Percentiles rank a stretch among this genome's conserved stretches.
Conservation (phyloP, 305 asterid genomes). For the Solanum hybrid region DNA sequence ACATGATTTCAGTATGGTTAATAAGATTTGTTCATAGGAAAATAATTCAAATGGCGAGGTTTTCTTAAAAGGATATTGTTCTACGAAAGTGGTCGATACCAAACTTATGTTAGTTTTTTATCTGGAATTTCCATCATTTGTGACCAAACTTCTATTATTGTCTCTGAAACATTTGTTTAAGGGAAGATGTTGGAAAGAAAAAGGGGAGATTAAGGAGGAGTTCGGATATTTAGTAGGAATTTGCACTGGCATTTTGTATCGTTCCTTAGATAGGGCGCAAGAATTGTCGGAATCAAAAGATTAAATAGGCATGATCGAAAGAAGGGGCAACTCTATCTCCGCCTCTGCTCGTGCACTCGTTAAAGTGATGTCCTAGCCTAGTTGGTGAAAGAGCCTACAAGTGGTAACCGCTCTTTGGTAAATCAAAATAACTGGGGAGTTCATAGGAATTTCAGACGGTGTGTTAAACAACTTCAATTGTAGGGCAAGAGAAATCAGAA, state of each 20-base stretch:
- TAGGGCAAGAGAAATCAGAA: background rate
- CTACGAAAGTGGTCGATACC: background rate
- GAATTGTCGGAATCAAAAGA: background rate
- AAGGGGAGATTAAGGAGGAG: background rate
- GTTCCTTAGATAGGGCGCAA: background rate
- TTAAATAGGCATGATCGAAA: too few relatives aligned
- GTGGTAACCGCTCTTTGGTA: background rate
- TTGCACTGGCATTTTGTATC: background rate
- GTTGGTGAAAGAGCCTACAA: too few relatives aligned
- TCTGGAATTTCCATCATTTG: too few relatives aligned
- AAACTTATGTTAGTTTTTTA: background rate
- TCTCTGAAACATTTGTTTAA: background rate
- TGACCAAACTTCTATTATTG: background rate
- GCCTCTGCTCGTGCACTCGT: too few relatives aligned
- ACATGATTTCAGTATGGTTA: background rate
- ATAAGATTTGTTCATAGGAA: background rate
- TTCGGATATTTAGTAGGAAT: background rate
- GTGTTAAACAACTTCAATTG: background rate
- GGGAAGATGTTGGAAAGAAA: background rate
- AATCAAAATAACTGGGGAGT: background rate
- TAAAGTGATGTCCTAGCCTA: too few relatives aligned
- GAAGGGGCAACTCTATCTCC: too few relatives aligned
- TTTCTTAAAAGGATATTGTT: background rate
- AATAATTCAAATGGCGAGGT: background rate
- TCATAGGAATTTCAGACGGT: background rate